Base-by-base conservation (phyloP, 2,329 filamentous ascomycete genomes). In the Ilyonectria sp. region DNA sequence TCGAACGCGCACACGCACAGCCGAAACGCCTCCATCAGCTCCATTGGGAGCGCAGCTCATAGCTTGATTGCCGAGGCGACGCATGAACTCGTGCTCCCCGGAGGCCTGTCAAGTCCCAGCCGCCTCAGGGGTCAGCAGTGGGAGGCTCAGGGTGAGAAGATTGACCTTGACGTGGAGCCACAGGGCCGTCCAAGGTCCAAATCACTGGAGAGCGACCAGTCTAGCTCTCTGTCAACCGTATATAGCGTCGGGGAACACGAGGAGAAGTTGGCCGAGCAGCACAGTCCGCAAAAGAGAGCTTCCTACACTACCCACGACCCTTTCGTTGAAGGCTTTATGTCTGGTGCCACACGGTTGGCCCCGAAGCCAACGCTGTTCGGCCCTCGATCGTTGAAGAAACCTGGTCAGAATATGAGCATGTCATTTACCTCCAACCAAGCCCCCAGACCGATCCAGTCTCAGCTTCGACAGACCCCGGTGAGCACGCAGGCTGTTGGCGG, bases 161-260 rank as follows among this genome's bases (percentile, higher is more conserved):
- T 43, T 8, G n/a, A n/a, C 17, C 70, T 59, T 6, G 19, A 23
- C 49, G 65, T 74, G 52, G 57, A 74, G n/a, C 68, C 69, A 13
- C 65, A 69, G 23, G 63, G 46, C 2, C 70, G 71, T 0, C 65
- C 72, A 17, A 68, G 76, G 62, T 76, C 75, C n/a, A 63, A 58
- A 5, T 85, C 84, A 0, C 63, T 75, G 4, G 79, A 82, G 4
- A 87, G 85, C 68, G 81, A 85, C 9, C 78, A 82, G 15, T 88
- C 86, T 0, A 89, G 86, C 44, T 84, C 86, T 2, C 78, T 90
- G 6, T 90, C 87, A 4, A 90, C 87, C 0, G 75, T 90, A 6
- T 88, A 89, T 69, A 89, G 87, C 65, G 85, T 85, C 54, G 86
- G 87, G 33, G 86, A 88, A 60, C 78, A 80, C 1, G 82, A 84